These are phyloP conservation scores for Talaromyces liani DNA, from an alignment of 495 filamentous ascomycete species.

Conservation along the genomic window DNA sequence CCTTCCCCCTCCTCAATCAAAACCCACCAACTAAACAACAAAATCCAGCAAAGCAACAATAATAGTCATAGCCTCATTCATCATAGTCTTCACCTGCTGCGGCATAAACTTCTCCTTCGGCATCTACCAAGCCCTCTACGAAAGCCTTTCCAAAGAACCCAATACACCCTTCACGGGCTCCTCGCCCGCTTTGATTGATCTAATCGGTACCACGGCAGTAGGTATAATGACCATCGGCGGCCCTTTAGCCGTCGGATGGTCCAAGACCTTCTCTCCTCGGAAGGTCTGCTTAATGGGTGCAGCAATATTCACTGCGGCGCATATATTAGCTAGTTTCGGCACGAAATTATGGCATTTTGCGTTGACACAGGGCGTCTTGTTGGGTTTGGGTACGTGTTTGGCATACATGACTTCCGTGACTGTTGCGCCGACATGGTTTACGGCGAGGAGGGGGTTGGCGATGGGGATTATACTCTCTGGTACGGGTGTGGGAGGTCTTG, in stretches of 20 bases:
- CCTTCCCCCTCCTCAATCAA: neutral
- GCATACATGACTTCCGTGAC: conserved; percentile 39
- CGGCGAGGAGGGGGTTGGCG: conserved; percentile 38
- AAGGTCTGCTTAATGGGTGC: conserved; percentile 23
- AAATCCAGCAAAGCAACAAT: conserved; percentile 2
- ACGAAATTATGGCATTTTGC: conserved; percentile 14
- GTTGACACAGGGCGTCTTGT: conserved; percentile 6
- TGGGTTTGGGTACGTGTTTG: conserved; percentile 21
- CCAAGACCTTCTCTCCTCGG: conserved; percentile 27
- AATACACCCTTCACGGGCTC: conserved; percentile 29
- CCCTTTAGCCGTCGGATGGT: conserved; percentile 29
- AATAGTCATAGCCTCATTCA: conserved; percentile 23
- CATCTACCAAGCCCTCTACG: conserved; percentile 39
- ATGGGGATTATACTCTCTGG: conserved; percentile 39
- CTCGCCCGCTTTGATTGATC: conserved; percentile 31
- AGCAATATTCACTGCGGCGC: conserved; percentile 19
- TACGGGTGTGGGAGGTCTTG: conserved; percentile 38
- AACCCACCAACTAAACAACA: neutral
- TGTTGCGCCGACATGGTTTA: conserved; percentile 42
- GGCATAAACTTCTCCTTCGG: conserved; percentile 40
- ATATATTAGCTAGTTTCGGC: conserved; percentile 28
- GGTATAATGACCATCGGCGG: conserved; percentile 38
- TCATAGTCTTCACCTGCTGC: conserved; percentile 31
- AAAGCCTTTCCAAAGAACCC: conserved; percentile 18
- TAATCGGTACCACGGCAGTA: conserved; percentile 37